phyloP scores from a whole-genome alignment of 371 early-diverging fungal species.

The Mucor indicus region DNA sequence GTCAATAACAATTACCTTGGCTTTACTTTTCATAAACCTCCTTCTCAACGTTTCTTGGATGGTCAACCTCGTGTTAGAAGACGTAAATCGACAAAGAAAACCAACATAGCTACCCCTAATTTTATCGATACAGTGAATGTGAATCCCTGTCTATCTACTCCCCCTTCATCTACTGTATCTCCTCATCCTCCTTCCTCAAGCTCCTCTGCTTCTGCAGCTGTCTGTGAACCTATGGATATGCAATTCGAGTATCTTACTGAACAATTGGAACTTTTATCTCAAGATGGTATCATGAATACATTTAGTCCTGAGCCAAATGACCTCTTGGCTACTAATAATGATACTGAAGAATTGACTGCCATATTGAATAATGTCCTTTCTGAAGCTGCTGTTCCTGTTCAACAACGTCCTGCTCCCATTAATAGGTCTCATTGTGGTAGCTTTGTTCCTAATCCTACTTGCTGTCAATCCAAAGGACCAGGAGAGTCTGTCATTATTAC shows the following conservation, averaged over 20 bases:
- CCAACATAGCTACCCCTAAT: neutral
- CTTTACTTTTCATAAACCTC: conserved; percentile 24
- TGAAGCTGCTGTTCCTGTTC: neutral
- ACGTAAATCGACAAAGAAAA: conserved; percentile 15
- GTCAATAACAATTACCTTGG: conserved; percentile 12
- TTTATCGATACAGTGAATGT: conserved; percentile 4
- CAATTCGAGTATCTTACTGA: conserved; percentile 26
- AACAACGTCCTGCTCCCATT: neutral
- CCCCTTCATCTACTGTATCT: conserved; percentile 16
- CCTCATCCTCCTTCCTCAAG: conserved; percentile 8
- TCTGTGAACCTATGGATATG: conserved; percentile 14
- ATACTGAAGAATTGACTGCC: conserved; percentile 26
- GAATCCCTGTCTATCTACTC: conserved; percentile 9
- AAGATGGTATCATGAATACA: neutral
- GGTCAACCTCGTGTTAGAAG: conserved; percentile 17
- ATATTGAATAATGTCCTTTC: conserved; percentile 23
- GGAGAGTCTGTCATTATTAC: conserved; percentile 47
- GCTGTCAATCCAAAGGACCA: conserved; percentile 4
- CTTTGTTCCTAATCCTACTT: conserved; percentile 19
- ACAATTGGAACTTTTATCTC: conserved; percentile 13
- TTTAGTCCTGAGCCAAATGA: neutral
- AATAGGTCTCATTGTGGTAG: conserved; percentile 24
- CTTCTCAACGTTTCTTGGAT: conserved; percentile 17
- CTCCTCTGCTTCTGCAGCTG: neutral
- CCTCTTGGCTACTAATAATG: neutral